A percentile compares a stretch with the other conserved stretches of the same genome.
These are phyloP conservation scores for Trichomonas tenax DNA, from an alignment of 208 protist genomes.

Conservation along the genomic window DNA sequence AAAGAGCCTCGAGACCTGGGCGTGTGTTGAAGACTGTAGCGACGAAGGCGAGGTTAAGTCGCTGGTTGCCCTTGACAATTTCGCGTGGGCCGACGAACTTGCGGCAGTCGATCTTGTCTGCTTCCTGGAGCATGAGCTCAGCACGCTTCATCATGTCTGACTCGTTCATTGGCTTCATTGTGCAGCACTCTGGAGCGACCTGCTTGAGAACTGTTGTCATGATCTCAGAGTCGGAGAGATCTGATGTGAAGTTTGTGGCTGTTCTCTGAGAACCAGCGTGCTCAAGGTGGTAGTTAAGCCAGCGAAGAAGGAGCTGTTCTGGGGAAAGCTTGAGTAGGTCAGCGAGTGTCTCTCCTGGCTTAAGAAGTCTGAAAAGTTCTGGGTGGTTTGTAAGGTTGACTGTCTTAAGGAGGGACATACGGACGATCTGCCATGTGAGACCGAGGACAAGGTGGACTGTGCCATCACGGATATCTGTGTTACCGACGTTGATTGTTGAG, in stretches of 20 bases:
- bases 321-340: conserved; percentile 45
- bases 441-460: conserved; percentile 36
- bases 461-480: conserved; percentile 34
- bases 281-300: conserved; percentile 53
- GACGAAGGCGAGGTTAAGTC: conserved; percentile 45
- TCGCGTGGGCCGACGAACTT: conserved; percentile 32
- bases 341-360: conserved; percentile 45
- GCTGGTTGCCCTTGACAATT: background rate
- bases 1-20: conserved; percentile 40
- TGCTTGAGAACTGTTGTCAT: conserved; percentile 44
- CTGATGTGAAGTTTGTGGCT: conserved; percentile 43
- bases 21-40: conserved; percentile 46
- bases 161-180: conserved; percentile 33
- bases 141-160: conserved; percentile 34
- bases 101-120: conserved; percentile 37
- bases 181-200: conserved; percentile 42
- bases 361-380: conserved; percentile 45
- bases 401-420: conserved; percentile 32
- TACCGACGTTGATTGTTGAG: conserved; percentile 34
- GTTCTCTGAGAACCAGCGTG: conserved; percentile 26
- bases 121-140: conserved; percentile 35
- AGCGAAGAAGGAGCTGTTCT: conserved; percentile 48
- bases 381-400: conserved; percentile 46
- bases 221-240: conserved; percentile 39
- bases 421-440: conserved; percentile 46